These are phyloP conservation scores for Aegilops speltoides DNA, from an alignment of 176 grass and related monocot genomes.

Conservation along the genomic window DNA sequence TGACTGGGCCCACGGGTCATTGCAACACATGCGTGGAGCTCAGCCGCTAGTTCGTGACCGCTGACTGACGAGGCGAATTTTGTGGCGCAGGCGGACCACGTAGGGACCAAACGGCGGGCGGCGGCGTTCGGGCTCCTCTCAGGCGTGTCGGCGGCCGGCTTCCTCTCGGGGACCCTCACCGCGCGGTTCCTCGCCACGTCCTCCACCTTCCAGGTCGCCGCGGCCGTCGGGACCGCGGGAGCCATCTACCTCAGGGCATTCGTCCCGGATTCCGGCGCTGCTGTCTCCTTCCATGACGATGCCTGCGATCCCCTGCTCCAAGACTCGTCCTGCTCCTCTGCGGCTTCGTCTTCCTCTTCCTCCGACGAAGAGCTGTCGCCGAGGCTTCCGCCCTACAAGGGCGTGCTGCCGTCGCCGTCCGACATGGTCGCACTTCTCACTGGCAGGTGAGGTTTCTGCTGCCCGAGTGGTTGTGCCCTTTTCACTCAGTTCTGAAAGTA, in stretches of 20 bases:
- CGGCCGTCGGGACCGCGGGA: conserved; percentile 41
- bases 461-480: too few relatives aligned
- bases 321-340: conserved; percentile 19
- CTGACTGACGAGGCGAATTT: neutral
- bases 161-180: conserved; percentile 72
- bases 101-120: conserved; percentile 48
- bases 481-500: neutral
- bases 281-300: conserved; percentile 44
- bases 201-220: conserved; percentile 71
- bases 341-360: conserved; percentile 30
- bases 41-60: neutral
- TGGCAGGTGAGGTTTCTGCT: conserved; percentile 46
- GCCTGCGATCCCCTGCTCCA: conserved; percentile 48
- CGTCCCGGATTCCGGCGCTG: conserved; percentile 50
- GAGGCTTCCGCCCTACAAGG: conserved; percentile 34
- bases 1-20: neutral
- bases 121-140: conserved; percentile 70
- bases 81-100: conserved; percentile 69
- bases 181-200: conserved; percentile 84
- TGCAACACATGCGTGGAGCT: neutral
- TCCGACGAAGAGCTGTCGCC: conserved; percentile 38
- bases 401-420: conserved; percentile 47
- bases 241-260: conserved; percentile 65
- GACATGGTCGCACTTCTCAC: conserved; percentile 72
- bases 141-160: conserved; percentile 67